A percentile compares a stretch with the other conserved stretches of the same genome.
phyloP scores from a whole-genome alignment of 1,139 yeast genomes.

The Taphrina populina region DNA sequence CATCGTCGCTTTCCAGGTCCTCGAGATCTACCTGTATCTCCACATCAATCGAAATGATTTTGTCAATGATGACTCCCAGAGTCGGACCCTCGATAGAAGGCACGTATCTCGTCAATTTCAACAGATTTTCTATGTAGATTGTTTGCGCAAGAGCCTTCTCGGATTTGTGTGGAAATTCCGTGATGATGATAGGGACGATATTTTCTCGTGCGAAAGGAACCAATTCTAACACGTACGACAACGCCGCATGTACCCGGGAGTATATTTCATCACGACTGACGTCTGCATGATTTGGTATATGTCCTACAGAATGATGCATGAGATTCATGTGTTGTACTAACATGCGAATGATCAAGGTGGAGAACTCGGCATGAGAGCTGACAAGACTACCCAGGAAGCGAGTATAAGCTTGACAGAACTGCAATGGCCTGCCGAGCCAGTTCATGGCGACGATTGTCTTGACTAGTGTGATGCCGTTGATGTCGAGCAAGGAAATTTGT shows the following conservation, averaged over 20 bases:
- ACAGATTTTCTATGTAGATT: constrained; percentile 34
- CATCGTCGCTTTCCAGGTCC: constrained; percentile 34
- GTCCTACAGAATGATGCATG: constrained; percentile 20
- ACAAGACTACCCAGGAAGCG: constrained; percentile 36
- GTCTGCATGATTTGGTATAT: constrained; percentile 25
- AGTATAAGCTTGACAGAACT: constrained; percentile 35
- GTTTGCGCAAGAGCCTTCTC: constrained; percentile 33
- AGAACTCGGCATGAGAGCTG: constrained; percentile 36
- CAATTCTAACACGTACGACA: constrained; percentile 35
- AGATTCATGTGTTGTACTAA: constrained; percentile 33
- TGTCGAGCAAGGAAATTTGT: constrained; percentile 34
- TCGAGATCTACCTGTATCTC: constrained; percentile 35
- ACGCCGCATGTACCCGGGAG: constrained; percentile 36
- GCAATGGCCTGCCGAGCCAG: constrained; percentile 34
- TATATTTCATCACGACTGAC: constrained; percentile 25
- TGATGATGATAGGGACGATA: constrained; percentile 27
- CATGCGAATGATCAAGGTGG: constrained; percentile 35
- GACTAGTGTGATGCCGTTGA: constrained; percentile 16
- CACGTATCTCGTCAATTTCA: constrained; percentile 34
- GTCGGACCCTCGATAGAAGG: constrained; percentile 35
- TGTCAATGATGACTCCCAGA: constrained; percentile 36
- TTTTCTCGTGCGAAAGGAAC: constrained; percentile 37
- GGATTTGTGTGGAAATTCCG: constrained; percentile 37
- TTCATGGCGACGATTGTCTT: constrained; percentile 29
- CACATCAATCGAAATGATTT: constrained; percentile 37